A percentile compares a stretch with the other conserved stretches of the same genome.
Conservation (phyloP, 164 flowering plant species). For the Vitis amurensis region DNA sequence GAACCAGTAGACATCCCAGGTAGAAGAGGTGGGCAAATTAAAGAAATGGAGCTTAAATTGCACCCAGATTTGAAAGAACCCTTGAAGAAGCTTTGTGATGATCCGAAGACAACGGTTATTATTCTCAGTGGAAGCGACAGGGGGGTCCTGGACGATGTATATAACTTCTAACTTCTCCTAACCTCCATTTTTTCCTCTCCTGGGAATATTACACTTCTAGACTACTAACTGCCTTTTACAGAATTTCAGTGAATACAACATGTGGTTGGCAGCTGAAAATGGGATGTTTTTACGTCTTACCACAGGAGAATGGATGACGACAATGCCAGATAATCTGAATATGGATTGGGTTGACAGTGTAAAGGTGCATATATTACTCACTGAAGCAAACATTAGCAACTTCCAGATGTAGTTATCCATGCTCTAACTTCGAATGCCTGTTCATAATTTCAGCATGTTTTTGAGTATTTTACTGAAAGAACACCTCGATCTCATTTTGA, state of each 20-base stretch:
- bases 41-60: conserved; percentile 79
- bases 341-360: conserved; percentile 92
- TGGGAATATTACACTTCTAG: neutral
- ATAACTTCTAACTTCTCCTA: neutral
- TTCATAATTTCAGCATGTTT: conserved; percentile 58
- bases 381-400: no score
- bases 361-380: conserved; percentile 42
- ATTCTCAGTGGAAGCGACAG: conserved; percentile 83
- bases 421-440: neutral
- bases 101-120: conserved; percentile 71
- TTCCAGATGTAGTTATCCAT: neutral
- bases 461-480: conserved; percentile 89
- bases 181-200: neutral
- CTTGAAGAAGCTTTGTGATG: conserved; percentile 51
- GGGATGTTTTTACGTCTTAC: conserved; percentile 81
- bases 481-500: conserved; percentile 91
- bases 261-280: conserved; percentile 92
- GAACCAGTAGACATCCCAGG: conserved; percentile 70
- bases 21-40: conserved; percentile 75
- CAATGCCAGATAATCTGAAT: conserved; percentile 78
- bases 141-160: conserved; percentile 56
- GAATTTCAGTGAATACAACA: conserved; percentile 79
- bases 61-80: conserved; percentile 68
- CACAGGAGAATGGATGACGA: conserved; percentile 78
- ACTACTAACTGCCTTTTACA: conserved; percentile 30